Evolutionary conservation across 192 early-diverging fungal genomes (phyloP).

Genomic region (Radiomyces spectabilis): DNA sequence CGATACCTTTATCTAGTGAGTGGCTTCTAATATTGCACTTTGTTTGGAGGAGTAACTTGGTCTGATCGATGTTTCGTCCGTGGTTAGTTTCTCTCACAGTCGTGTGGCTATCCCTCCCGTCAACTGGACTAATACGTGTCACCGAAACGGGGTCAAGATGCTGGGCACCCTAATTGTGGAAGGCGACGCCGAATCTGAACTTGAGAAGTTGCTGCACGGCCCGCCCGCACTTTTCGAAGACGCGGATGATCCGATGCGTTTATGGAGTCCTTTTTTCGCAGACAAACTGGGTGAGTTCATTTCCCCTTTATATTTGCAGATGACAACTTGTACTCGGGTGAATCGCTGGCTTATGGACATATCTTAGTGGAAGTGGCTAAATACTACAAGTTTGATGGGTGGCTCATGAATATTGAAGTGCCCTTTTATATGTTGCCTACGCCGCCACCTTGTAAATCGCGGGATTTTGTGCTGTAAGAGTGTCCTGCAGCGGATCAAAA

Average conservation of each 20-base stretch:
- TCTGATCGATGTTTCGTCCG: too few species aligned
- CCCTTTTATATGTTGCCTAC: constrained; percentile 23
- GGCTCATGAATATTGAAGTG: constrained; percentile 61
- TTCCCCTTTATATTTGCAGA: not conserved
- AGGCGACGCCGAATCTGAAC: constrained; percentile 44
- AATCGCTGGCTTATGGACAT: not conserved
- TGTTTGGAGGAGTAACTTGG: too few species aligned
- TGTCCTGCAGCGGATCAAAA: not conserved
- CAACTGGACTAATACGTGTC: constrained; percentile 54
- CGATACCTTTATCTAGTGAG: constrained; percentile 57
- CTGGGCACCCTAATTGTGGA: constrained; percentile 61
- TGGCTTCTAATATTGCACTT: not conserved
- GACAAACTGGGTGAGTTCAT: constrained; percentile 42
- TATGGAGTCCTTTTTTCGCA: constrained; percentile 43
- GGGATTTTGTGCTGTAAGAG: constrained; percentile 12
- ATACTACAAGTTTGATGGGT: constrained; percentile 63
- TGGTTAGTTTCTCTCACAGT: constrained; percentile 47
- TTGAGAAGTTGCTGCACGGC: constrained; percentile 47
- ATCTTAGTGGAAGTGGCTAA: constrained; percentile 43
- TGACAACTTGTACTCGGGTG: too few species aligned
- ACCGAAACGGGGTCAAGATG: constrained; percentile 49
- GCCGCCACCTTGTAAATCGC: constrained; percentile 15
- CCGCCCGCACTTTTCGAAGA: not conserved
- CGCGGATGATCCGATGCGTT: constrained; percentile 18
- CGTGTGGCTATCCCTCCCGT: constrained; percentile 53